Evolutionary conservation across 306 rosid genomes (phyloP), one percentile per base, ranked within the genome.

Genomic region (Vigna unguiculata): DNA sequence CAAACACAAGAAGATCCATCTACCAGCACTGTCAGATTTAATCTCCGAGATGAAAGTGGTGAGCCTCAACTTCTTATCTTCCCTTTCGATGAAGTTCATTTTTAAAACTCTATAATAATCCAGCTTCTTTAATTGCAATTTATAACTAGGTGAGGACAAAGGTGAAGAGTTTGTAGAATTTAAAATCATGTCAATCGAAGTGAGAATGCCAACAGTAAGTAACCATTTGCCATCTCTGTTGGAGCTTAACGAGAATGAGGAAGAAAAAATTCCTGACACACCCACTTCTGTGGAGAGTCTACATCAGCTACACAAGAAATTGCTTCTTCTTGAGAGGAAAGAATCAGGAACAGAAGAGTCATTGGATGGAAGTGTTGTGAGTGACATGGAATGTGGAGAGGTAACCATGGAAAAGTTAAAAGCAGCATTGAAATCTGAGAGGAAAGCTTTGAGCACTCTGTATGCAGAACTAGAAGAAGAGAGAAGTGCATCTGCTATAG

Each of bases 391-490:
- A 63, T 76, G 80, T 17, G 84, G 88, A 13, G 98, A 90, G 61
- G 47, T 80, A 25, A 86, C 96, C 0, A 19, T 82, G 11, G 97
- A 92, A 85, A 89, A 90, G 75, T 69, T 95, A 58, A 90, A 85
- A 81, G 74, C 91, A 8, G 89, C 87, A 40, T 58, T 95, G 87
- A 85, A 86, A 82, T 69, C 87, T 1, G 97, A 90, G 83, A 79
- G 98, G 47, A 88, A 88, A 72, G 93, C 93, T 20, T 88, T 92
- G 43, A 88, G 83, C 58, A 87, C 87, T 46, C 67, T 96, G 13
- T 96, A 96, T 66, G 76, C 87, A 57, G 99, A 96, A 79, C 87
- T 96, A 60, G 99, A 96, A 83, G 98, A 91, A 87, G 99, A 96
- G 93, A 89, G 99, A 83, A 92, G 90, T 82, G 97, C 99, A 61